Conservation (phyloP, 148 eudicot species). For the Silene latifolia region DNA sequence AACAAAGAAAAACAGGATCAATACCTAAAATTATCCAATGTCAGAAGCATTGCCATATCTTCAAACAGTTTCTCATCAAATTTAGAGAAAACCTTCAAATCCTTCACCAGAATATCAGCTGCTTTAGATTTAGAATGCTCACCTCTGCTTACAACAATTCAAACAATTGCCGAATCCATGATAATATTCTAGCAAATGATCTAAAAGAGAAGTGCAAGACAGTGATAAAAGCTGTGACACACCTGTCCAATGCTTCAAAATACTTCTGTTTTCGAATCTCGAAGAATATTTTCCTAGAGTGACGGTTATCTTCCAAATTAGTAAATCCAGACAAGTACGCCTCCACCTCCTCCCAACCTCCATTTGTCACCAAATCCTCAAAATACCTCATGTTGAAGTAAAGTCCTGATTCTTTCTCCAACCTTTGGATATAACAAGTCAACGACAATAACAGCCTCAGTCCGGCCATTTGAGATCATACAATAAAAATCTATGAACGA, state of each 20-base stretch:
- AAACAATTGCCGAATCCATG: conserved; percentile 16
- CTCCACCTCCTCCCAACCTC: conserved; percentile 21
- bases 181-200: no score
- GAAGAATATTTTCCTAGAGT: conserved; percentile 66
- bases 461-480: no score
- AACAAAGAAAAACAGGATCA: background rate
- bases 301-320: conserved; percentile 54
- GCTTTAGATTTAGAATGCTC: conserved; percentile 60
- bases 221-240: conserved; percentile 7
- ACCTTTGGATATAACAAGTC: conserved; percentile 32
- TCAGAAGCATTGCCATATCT: conserved; percentile 64
- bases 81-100: conserved; percentile 62
- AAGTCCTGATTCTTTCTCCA: conserved; percentile 72
- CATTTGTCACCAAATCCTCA: conserved; percentile 40
- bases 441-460: background rate
- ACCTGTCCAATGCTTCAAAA: conserved; percentile 77
- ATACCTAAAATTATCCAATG: conserved; percentile 71
- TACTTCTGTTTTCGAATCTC: conserved; percentile 75
- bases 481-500: no score
- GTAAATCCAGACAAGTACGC: conserved; percentile 68
- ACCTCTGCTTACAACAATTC: conserved; percentile 35
- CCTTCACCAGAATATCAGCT: conserved; percentile 70
- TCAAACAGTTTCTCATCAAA: conserved; percentile 59
- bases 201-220: background rate
- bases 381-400: conserved; percentile 72